Conservation (phyloP, 208 protist species). For the Porcisia hertigi region DNA sequence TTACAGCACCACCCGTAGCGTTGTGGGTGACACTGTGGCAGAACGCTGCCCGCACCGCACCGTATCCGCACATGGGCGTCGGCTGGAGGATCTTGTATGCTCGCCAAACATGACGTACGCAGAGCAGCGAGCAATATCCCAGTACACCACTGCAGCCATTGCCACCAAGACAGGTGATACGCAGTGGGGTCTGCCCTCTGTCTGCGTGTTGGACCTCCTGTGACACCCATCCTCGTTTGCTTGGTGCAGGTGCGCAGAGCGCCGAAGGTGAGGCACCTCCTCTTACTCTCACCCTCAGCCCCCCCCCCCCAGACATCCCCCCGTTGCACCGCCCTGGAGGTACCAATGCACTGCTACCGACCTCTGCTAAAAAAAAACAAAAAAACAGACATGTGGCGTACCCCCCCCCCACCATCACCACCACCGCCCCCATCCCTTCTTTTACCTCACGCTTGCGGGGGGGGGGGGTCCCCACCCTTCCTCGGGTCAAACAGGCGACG, state of each 20-base stretch:
- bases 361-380: no score
- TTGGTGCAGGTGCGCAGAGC: neutral
- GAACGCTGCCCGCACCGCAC: neutral
- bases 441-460: no score
- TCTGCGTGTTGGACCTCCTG: slow-evolving; percentile 10
- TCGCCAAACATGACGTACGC: slow-evolving; percentile 3
- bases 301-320: neutral
- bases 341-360: no score
- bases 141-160: neutral
- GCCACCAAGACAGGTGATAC: neutral
- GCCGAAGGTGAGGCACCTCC: neutral
- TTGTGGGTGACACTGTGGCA: neutral
- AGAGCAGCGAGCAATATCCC: slow-evolving; percentile 6
- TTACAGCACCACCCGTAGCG: neutral
- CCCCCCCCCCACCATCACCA: no score
- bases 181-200: neutral
- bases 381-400: no score
- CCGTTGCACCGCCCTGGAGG: neutral
- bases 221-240: neutral
- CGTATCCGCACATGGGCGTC: neutral
- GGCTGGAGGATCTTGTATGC: neutral
- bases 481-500: no score
- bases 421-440: no score
- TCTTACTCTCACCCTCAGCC: neutral
- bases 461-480: no score